Evolutionary conservation across 208 protist genomes (phyloP).

Genomic region (Kentomonas sorsogonicus): DNA sequence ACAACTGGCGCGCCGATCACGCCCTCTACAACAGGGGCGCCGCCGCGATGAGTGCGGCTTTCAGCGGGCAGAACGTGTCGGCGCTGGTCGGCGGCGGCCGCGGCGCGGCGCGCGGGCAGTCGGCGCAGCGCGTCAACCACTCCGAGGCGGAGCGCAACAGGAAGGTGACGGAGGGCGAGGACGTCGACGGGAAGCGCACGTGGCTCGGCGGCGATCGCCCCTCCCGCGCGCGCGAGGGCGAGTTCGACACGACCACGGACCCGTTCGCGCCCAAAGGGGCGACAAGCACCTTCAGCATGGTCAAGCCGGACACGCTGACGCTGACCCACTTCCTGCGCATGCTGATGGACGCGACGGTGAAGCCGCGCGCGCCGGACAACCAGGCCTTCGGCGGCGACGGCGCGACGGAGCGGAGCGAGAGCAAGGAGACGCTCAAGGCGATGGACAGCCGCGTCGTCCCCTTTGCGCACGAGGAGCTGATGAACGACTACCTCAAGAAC

Average conservation of each 20-base stretch:
- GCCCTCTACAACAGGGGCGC: slow-evolving; percentile 2
- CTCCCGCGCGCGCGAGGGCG: not conserved
- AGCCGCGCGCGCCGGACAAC: slow-evolving; percentile 63
- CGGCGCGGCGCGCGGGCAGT: no score
- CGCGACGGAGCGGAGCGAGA: slow-evolving; percentile 39
- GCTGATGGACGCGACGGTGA: slow-evolving; percentile 56
- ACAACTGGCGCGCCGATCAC: slow-evolving; percentile 13
- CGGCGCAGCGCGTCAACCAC: no score
- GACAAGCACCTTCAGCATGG: slow-evolving; percentile 43
- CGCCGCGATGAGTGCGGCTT: no score
- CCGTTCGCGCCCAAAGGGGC: not conserved
- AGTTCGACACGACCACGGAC: no score
- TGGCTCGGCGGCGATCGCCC: slow-evolving; percentile 4
- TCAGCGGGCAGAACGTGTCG: no score
- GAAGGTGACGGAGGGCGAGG: not conserved
- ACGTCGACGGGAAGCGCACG: not conserved
- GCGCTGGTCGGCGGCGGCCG: no score
- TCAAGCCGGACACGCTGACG: slow-evolving; percentile 41
- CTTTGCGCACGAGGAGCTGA: slow-evolving; percentile 51
- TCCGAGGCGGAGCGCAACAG: no score
- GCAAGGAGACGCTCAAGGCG: slow-evolving; percentile 67
- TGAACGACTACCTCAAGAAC: slow-evolving; percentile 70
- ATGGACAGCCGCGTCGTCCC: slow-evolving; percentile 63
- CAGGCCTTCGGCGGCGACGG: slow-evolving; percentile 57
- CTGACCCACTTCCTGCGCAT: slow-evolving; percentile 39